Evolutionary conservation across 2,329 filamentous ascomycete species (phyloP).

Genomic region (Diatrype stigma): DNA sequence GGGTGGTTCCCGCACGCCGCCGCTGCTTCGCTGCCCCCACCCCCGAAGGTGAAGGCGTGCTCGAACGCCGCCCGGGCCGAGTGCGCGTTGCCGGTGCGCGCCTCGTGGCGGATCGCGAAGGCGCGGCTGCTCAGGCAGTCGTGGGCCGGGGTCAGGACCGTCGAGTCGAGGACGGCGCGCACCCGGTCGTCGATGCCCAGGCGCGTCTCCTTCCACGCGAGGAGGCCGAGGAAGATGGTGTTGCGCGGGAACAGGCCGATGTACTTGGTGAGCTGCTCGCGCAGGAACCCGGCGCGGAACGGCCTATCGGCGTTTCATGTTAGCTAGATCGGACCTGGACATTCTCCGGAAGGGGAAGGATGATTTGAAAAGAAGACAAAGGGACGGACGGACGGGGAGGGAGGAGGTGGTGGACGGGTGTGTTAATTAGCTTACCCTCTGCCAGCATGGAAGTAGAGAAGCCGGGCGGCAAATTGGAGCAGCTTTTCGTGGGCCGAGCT

Average conservation of each 20-base stretch:
- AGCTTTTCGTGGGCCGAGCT: slow-evolving; percentile 54
- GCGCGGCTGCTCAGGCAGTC: slow-evolving; percentile 41
- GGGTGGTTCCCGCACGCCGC: slow-evolving; percentile 34
- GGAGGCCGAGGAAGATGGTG: slow-evolving; percentile 68
- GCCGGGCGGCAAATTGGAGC: slow-evolving; percentile 62
- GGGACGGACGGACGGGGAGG: too few species aligned
- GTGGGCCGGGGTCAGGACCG: slow-evolving; percentile 36
- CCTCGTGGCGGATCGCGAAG: slow-evolving; percentile 50
- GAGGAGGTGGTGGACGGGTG: too few species aligned
- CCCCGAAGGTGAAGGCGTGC: too few species aligned
- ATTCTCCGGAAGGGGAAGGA: background rate
- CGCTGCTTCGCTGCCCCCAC: slow-evolving; percentile 31
- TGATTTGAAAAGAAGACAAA: background rate
- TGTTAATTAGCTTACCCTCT: slow-evolving; percentile 40
- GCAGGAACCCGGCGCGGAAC: slow-evolving; percentile 64
- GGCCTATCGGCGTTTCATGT: slow-evolving; percentile 37
- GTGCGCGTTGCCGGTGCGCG: slow-evolving; percentile 43
- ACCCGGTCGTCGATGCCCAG: slow-evolving; percentile 74
- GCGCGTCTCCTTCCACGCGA: slow-evolving; percentile 68
- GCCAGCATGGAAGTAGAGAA: slow-evolving; percentile 64
- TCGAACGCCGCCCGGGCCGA: slow-evolving; percentile 50
- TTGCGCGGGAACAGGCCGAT: slow-evolving; percentile 68
- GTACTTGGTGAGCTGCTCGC: slow-evolving; percentile 56
- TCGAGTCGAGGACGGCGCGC: slow-evolving; percentile 57
- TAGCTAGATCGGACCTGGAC: slow-evolving; percentile 5